These are phyloP conservation scores for Amylostereum chailletii DNA, from an alignment of 1,284 basidiomycete species.

Conservation along the genomic window DNA sequence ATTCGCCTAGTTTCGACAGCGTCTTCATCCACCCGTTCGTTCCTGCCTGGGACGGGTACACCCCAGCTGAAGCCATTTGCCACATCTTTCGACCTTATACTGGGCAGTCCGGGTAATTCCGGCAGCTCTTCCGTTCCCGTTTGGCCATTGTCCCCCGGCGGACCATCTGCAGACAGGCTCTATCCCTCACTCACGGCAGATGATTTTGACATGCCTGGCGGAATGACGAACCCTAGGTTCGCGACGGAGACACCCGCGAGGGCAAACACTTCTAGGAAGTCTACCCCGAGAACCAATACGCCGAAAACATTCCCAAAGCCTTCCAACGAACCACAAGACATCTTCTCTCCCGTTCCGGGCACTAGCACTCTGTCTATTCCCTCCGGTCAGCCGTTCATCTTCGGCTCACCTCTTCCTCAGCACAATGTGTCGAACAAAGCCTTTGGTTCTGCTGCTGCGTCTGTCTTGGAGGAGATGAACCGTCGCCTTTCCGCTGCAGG, in stretches of 20 bases:
- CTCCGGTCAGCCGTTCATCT: conserved; percentile 48
- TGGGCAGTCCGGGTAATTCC: conserved; percentile 40
- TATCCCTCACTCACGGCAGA: conserved; percentile 47
- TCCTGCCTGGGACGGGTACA: conserved; percentile 26
- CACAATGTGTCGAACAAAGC: conserved; percentile 50
- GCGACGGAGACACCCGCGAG: no score
- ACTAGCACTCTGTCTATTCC: conserved; percentile 13
- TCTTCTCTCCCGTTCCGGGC: conserved; percentile 25
- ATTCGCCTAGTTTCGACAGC: conserved; percentile 49
- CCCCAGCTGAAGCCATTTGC: conserved; percentile 55
- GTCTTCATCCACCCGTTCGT: conserved; percentile 12
- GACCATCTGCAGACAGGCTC: conserved; percentile 15
- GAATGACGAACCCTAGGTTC: no score
- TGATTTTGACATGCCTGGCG: conserved; percentile 19
- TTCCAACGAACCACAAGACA: conserved; percentile 22
- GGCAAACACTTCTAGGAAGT: no score
- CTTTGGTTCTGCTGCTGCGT: conserved; percentile 51
- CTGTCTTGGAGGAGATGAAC: conserved; percentile 74
- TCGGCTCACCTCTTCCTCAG: conserved; percentile 61
- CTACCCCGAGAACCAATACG: background rate
- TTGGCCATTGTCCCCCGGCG: conserved; percentile 36
- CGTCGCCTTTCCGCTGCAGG: conserved; percentile 41
- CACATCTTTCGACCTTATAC: conserved; percentile 56
- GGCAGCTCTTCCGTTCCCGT: conserved; percentile 20
- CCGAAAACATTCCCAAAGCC: conserved; percentile 2